Percentiles rank a stretch among this genome's conserved stretches.
Evolutionary conservation across 805 yeast genomes (phyloP).

Genomic region (Blastobotrys terrestris): DNA sequence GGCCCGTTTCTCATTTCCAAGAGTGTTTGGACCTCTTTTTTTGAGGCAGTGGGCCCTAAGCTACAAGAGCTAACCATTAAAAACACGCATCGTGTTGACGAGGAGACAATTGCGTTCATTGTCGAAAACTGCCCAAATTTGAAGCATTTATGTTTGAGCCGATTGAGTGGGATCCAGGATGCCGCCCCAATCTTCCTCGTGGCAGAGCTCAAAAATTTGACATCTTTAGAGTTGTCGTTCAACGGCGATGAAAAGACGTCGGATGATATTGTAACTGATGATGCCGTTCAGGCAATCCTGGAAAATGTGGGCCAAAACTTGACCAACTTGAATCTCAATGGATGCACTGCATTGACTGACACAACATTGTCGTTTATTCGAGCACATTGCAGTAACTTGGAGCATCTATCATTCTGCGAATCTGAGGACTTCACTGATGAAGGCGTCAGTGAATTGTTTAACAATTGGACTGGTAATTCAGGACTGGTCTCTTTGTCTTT

Average conservation of each 20-base stretch:
- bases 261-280: constrained; percentile 64
- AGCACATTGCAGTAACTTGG: constrained; percentile 48
- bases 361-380: constrained; percentile 43
- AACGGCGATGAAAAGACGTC: constrained; percentile 19
- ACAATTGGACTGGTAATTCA: constrained; percentile 41
- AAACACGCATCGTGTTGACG: constrained; percentile 78
- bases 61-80: constrained; percentile 56
- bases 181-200: constrained; percentile 53
- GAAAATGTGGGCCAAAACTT: constrained; percentile 49
- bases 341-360: constrained; percentile 71
- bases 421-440: constrained; percentile 65
- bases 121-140: constrained; percentile 53
- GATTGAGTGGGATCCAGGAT: constrained; percentile 67
- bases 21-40: constrained; percentile 68
- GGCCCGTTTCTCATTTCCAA: constrained; percentile 87
- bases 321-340: constrained; percentile 55
- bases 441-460: constrained; percentile 55
- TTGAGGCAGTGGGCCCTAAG: constrained; percentile 48
- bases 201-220: constrained; percentile 53
- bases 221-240: constrained; percentile 55
- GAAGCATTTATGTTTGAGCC: constrained; percentile 51
- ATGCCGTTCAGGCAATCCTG: constrained; percentile 53
- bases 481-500: constrained; percentile 59
- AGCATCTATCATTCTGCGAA: constrained; percentile 50
- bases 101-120: constrained; percentile 56